Evolutionary conservation across 495 filamentous ascomycete species (phyloP).

Genomic region (Jackrogersella minutella): DNA sequence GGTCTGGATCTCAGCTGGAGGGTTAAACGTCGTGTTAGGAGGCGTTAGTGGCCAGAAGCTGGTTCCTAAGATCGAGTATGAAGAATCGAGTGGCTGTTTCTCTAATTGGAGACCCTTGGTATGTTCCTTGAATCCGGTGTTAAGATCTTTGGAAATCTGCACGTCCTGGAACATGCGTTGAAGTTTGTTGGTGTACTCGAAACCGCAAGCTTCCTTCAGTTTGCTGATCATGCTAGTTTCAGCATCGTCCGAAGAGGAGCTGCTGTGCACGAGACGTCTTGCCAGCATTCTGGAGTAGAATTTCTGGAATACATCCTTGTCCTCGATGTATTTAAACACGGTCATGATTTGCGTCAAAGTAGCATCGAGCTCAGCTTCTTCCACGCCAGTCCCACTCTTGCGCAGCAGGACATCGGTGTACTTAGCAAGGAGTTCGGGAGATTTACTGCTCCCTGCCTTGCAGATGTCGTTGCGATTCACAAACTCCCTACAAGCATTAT

Average conservation of each 20-base stretch:
- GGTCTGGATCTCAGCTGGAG: conserved; percentile 82
- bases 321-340: conserved; percentile 99
- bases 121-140: conserved; percentile 76
- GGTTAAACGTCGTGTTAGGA: conserved; percentile 83
- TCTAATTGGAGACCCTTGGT: conserved; percentile 51
- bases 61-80: conserved; percentile 90
- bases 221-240: conserved; percentile 99
- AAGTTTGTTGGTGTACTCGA: conserved; percentile 98
- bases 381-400: conserved; percentile 88
- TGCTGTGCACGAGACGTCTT: conserved; percentile 91
- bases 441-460: conserved; percentile 88
- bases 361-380: conserved; percentile 92
- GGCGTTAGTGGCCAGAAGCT: conserved; percentile 96
- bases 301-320: conserved; percentile 99
- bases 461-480: conserved; percentile 97
- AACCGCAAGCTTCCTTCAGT: conserved; percentile 97
- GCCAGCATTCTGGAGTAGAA: conserved; percentile 98
- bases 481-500: conserved; percentile 97
- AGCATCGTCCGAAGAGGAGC: conserved; percentile 93
- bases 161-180: conserved; percentile 99
- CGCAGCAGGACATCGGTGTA: conserved; percentile 95
- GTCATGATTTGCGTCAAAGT: conserved; percentile 97
- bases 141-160: conserved; percentile 97
- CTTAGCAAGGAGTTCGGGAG: conserved; percentile 92
- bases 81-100: conserved; percentile 73